phyloP scores from a whole-genome alignment of 1,139 yeast genomes.

The Tardiomyces digboiensis region DNA sequence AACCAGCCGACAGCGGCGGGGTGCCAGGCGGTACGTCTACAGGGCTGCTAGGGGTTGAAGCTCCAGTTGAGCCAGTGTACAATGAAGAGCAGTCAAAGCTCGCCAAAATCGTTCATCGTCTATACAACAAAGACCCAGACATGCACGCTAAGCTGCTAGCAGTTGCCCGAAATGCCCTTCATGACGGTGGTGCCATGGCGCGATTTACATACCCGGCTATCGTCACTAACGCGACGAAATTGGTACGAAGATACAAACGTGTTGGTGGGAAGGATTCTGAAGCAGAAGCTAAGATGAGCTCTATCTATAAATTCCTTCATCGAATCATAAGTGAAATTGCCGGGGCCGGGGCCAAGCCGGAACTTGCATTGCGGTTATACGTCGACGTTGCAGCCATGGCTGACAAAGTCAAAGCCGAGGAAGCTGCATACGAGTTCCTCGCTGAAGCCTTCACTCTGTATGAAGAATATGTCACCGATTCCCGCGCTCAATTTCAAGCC shows the following conservation, averaged over 20 bases:
- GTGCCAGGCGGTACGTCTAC: conserved; percentile 12
- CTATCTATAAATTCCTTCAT: conserved; percentile 66
- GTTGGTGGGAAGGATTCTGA: conserved; percentile 14
- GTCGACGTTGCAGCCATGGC: conserved; percentile 47
- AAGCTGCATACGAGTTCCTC: conserved; percentile 79
- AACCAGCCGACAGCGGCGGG: conserved; percentile 8
- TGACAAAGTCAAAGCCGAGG: conserved; percentile 57
- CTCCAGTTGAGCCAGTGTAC: conserved; percentile 15
- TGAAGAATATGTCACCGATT: conserved; percentile 69
- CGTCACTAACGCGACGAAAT: conserved; percentile 46
- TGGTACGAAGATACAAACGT: conserved; percentile 40
- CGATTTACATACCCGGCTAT: conserved; percentile 69
- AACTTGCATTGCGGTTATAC: conserved; percentile 39
- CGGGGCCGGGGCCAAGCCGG: conserved; percentile 39
- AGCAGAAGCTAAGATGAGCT: conserved; percentile 23
- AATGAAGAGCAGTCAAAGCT: conserved; percentile 47
- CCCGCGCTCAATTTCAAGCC: conserved; percentile 48
- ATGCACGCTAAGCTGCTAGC: conserved; percentile 50
- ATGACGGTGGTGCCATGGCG: conserved; percentile 44
- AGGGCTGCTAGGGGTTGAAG: conserved; percentile 13
- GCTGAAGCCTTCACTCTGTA: conserved; percentile 82
- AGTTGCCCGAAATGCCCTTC: conserved; percentile 43
- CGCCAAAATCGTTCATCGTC: conserved; percentile 58
- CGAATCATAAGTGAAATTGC: conserved; percentile 61
- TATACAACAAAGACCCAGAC: conserved; percentile 41